phyloP scores from a whole-genome alignment of 116 monocot genomes.

The Papilionanthe hybrid region DNA sequence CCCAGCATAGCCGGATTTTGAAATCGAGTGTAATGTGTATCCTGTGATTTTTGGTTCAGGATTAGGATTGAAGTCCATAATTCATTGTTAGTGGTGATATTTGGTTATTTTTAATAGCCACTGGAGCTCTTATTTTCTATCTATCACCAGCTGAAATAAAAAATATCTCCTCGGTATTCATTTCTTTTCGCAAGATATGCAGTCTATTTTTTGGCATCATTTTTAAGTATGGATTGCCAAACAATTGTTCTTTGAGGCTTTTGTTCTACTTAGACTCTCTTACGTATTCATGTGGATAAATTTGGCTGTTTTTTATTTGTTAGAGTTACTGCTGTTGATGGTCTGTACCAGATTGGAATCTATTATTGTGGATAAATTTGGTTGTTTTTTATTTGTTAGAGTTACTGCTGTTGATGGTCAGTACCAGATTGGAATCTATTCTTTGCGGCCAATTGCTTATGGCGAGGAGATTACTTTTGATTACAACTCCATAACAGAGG shows the following conservation, averaged over 20 bases:
- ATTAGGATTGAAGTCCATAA: not conserved
- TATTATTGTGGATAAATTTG: too few species aligned
- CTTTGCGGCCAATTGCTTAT: conserved; percentile 73
- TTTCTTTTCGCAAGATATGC: too few species aligned
- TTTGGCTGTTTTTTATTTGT: too few species aligned
- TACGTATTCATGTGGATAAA: not conserved
- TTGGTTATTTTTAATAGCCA: not conserved
- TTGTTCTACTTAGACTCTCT: not conserved
- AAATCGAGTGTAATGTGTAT: not conserved
- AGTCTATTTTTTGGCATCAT: not conserved
- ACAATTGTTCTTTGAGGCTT: not conserved
- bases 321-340: too few species aligned
- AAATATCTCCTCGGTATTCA: not conserved
- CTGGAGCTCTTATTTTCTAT: too few species aligned
- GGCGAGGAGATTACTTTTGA: conserved; percentile 99
- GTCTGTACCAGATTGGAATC: too few species aligned
- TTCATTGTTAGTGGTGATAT: not conserved
- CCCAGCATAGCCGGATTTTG: not conserved
- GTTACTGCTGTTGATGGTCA: conserved; percentile 99
- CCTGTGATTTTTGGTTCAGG: not conserved
- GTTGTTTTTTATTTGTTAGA: conserved; percentile 30
- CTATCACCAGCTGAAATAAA: not conserved
- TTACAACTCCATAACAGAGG: conserved; percentile 99
- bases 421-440: conserved; percentile 97
- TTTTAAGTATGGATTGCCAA: not conserved